Base-by-base conservation (phyloP, 2,329 filamentous ascomycete genomes). In the Mycosphaerelloides madeirae region DNA sequence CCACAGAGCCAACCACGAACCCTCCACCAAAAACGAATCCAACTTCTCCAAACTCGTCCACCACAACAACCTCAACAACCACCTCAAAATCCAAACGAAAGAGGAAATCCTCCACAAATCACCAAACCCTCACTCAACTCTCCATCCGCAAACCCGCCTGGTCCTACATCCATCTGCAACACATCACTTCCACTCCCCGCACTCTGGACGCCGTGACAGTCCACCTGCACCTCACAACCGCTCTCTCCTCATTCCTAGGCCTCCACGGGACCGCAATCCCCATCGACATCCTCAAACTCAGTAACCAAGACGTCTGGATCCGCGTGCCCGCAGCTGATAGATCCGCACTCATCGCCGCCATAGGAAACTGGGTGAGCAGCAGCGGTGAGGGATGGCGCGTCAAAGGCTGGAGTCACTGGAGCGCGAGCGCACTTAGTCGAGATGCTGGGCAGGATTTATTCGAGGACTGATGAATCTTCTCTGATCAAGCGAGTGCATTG, bases 241-340 rank as follows among this genome's bases (percentile, higher is more conserved):
- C 85, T 0, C 68, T 91, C 6, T 71, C 71, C 1, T 78, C 84
- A 49, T 89, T 86, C 56, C 76, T 91, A 1, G 87, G 87, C 15
- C 67, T 79, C 14, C 81, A 79, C 0, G 87, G 87, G 9, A 68
- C 74, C 2, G 80, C 79, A 9, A 81, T 90, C 3, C 69, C 81
- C 1, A 61, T 89, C 44, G 87, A 91, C 59, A 79, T 90, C 15
- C 73, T 91, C 28, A 79, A 81, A 54, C 68, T 82, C 0, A 66
- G 78, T 3, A 72, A 68, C 1, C 56, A 59, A 5, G 71, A 79
- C 37, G 77, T 77, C 43, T 87, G 83, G 81, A 63, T 88, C 38
- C 73, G 85, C 14, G 63, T 87, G 7, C 81, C 83, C 4, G 68
- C 74, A 4, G 72, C 76, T 44, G 82, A 87, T 55, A 65, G 82